Base-by-base conservation (phyloP, 1,284 basidiomycete species). In the Pholiota adiposa region DNA sequence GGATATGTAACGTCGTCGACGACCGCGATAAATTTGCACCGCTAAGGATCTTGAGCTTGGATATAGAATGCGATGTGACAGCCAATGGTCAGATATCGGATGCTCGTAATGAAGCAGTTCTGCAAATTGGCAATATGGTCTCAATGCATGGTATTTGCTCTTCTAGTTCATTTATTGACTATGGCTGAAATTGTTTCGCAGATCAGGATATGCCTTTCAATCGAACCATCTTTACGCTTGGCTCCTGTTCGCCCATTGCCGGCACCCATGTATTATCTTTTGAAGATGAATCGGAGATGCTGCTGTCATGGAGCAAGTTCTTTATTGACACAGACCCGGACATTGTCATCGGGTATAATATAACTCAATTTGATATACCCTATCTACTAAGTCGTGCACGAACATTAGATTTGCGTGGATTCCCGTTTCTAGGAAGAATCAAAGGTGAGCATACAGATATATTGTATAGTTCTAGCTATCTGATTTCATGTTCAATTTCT, bases 41-140 rank as follows among this genome's bases (percentile, higher is more conserved):
- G 0, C 75, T 96, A 2, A 87, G 94, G 4, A 89, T 96, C 59
- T 80, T 97, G 25, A 94, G 92, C 67, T 96, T 96, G 67, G 94
- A 97, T 81, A 94, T 97, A 64, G 94, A 97, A 74, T 94, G 92
- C 74, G 91, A 93, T 0, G 91, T 94, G 64, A 91, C 90, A 34
- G 88, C 92, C 63, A 53, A 48, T 2, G 54, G 36, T 11, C 54
- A 51, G n/a, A 96, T 96, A 69, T 92, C 94, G 0, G 91, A 95
- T 71, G 80, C 93, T 2, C 76, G 86, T 8, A 74, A 83, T 27
- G 93, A 96, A 70, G 92, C 93, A 0, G 92, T 96, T 62, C 94
- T 96, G 66, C 94, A 97, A 69, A 96, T 97, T 59, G 94, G 93
- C 3, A 94, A 92, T 69, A 95, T 96, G 93, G 93, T 96, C 1